A percentile compares a stretch with the other conserved stretches of the same genome.
Conservation (phyloP, 1,284 basidiomycete species). For the Fereydounia khargensis region DNA sequence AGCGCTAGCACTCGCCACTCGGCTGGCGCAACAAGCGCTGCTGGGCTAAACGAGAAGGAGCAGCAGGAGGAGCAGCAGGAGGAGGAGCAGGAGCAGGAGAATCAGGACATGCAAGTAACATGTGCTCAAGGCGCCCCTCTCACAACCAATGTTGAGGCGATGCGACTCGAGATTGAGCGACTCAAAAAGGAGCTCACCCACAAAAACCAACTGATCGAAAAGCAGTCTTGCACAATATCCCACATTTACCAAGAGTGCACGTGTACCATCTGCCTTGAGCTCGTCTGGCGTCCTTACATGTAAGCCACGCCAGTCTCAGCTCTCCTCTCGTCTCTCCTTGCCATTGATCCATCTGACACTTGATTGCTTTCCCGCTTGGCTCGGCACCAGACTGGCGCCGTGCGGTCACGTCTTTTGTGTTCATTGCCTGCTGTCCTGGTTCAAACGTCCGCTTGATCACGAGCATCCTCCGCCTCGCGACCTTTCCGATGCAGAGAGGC, state of each 20-base stretch:
- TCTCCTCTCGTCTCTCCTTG: background rate
- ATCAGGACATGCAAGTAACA: too few species aligned
- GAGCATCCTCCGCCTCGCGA: slow-evolving; percentile 11
- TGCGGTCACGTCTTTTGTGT: slow-evolving; percentile 54
- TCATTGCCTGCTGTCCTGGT: slow-evolving; percentile 48
- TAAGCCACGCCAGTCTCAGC: background rate
- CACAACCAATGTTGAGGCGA: too few species aligned
- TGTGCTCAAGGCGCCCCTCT: too few species aligned
- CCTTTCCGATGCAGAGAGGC: slow-evolving; percentile 7
- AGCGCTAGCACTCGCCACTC: too few species aligned
- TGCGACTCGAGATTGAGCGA: background rate
- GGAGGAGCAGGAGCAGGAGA: too few species aligned
- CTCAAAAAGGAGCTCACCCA: background rate
- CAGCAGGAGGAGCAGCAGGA: too few species aligned
- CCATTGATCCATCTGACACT: background rate
- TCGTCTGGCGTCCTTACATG: slow-evolving; percentile 41
- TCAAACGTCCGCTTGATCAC: slow-evolving; percentile 32
- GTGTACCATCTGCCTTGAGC: slow-evolving; percentile 44
- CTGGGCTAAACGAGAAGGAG: too few species aligned
- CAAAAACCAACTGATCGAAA: background rate
- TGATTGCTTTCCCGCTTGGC: background rate
- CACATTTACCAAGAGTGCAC: slow-evolving; percentile 26
- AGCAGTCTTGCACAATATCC: background rate
- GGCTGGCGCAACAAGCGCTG: too few species aligned
- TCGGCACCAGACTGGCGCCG: slow-evolving; percentile 25